phyloP scores from a whole-genome alignment of 768 basidiomycete genomes.

The Boletellus sp. region DNA sequence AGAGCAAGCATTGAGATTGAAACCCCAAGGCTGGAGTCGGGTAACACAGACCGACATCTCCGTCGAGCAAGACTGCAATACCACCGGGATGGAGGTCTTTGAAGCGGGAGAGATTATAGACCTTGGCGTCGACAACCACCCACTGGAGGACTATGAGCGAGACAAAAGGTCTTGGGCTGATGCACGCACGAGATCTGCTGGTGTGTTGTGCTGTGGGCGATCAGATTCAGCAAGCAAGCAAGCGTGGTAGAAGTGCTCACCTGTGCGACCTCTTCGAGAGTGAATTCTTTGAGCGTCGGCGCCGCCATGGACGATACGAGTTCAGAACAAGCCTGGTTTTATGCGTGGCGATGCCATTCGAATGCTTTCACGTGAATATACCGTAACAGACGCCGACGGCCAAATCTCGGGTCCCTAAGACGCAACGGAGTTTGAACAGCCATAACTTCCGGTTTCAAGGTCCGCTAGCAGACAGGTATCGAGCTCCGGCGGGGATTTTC shows the following conservation, averaged over 20 bases:
- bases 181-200: slow-evolving; percentile 63
- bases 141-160: slow-evolving; percentile 44
- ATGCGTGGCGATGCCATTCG: neutral
- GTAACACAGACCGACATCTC: slow-evolving; percentile 59
- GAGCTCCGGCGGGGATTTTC: too few species aligned
- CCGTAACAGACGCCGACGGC: too few species aligned
- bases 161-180: neutral
- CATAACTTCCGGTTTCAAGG: too few species aligned
- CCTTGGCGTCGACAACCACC: slow-evolving; percentile 81
- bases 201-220: slow-evolving; percentile 60
- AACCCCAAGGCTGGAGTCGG: neutral
- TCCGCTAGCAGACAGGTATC: too few species aligned
- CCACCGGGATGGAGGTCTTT: slow-evolving; percentile 83
- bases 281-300: slow-evolving; percentile 42
- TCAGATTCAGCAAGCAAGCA: neutral
- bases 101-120: slow-evolving; percentile 81
- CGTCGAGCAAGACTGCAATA: slow-evolving; percentile 67
- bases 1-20: neutral
- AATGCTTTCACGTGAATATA: slow-evolving; percentile 11
- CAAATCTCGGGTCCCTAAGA: too few species aligned
- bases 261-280: slow-evolving; percentile 57
- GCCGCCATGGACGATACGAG: slow-evolving; percentile 18
- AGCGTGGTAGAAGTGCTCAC: slow-evolving; percentile 27
- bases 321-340: slow-evolving; percentile 5
- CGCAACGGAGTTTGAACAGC: too few species aligned